Conservation (phyloP, 208 protist genomes). For the Angomonas ambiguus region DNA sequence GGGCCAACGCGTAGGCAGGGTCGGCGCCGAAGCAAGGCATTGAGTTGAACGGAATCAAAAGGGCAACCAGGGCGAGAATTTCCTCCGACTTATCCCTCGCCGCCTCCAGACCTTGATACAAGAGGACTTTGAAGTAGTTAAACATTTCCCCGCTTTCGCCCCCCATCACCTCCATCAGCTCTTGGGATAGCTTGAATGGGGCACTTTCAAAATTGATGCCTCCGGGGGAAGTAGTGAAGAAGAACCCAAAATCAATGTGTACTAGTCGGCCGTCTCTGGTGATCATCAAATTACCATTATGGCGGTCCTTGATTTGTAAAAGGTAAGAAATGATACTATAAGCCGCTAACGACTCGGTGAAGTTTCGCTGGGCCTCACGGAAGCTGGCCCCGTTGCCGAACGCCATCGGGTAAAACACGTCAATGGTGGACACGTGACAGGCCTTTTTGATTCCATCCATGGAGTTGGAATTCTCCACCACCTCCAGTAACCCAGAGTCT, state of each 20-base stretch:
- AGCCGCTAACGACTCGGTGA: constrained; percentile 92
- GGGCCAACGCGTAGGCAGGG: constrained; percentile 42
- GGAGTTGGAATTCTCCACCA: constrained; percentile 80
- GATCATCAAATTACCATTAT: constrained; percentile 96
- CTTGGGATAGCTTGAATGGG: constrained; percentile 92
- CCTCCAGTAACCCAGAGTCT: constrained; percentile 87
- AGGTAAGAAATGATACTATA: constrained; percentile 95
- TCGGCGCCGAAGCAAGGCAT: constrained; percentile 87
- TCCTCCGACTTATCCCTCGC: constrained; percentile 73
- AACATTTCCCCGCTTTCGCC: constrained; percentile 64
- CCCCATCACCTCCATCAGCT: constrained; percentile 91
- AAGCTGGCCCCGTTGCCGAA: constrained; percentile 66
- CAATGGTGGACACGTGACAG: constrained; percentile 48
- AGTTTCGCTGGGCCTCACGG: constrained; percentile 79
- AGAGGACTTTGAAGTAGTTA: constrained; percentile 86
- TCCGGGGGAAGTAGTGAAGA: constrained; percentile 94
- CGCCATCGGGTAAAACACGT: constrained; percentile 73
- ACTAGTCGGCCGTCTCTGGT: constrained; percentile 85
- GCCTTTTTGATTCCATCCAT: constrained; percentile 91
- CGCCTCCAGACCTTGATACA: constrained; percentile 80
- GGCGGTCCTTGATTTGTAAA: constrained; percentile 93
- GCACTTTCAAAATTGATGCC: constrained; percentile 93
- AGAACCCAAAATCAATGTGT: constrained; percentile 98
- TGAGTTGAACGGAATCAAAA: constrained; percentile 84
- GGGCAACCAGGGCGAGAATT: constrained; percentile 70